phyloP scores from a whole-genome alignment of 2,329 filamentous ascomycete genomes.

The Pseudocercospora fuligena region DNA sequence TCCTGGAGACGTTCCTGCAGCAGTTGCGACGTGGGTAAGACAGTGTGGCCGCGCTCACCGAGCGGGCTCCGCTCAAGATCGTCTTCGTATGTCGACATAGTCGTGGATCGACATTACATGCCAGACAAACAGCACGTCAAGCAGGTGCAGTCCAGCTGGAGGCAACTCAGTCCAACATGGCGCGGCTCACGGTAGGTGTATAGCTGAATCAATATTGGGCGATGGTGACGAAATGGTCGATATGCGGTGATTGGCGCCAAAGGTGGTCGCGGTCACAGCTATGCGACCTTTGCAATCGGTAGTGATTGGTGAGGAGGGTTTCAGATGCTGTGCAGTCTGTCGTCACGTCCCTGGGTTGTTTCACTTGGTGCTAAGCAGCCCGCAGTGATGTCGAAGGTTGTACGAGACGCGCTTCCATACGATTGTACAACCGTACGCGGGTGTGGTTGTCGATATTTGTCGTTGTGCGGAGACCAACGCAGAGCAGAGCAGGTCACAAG shows the following conservation, averaged over 20 bases:
- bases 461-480: not conserved
- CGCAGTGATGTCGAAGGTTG: not conserved
- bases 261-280: conserved; percentile 13
- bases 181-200: not conserved
- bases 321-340: not conserved
- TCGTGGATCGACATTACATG: conserved; percentile 1
- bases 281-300: conserved; percentile 17
- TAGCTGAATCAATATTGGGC: not conserved
- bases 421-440: not conserved
- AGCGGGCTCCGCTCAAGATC: conserved; percentile 24
- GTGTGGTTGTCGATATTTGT: not conserved
- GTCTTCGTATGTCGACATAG: conserved; percentile 24
- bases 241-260: conserved; percentile 12
- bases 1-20: conserved; percentile 43
- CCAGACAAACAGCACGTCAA: not conserved
- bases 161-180: not conserved
- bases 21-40: conserved; percentile 40
- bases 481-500: not conserved
- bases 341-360: not conserved
- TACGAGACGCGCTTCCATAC: not conserved
- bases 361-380: conserved; percentile 1
- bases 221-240: conserved; percentile 13
- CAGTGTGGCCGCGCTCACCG: conserved; percentile 25
- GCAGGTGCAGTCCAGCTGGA: not conserved
- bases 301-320: conserved; percentile 16